These are phyloP conservation scores for Sarcodon aspratus DNA, from an alignment of 768 basidiomycete genomes.

Conservation along the genomic window DNA sequence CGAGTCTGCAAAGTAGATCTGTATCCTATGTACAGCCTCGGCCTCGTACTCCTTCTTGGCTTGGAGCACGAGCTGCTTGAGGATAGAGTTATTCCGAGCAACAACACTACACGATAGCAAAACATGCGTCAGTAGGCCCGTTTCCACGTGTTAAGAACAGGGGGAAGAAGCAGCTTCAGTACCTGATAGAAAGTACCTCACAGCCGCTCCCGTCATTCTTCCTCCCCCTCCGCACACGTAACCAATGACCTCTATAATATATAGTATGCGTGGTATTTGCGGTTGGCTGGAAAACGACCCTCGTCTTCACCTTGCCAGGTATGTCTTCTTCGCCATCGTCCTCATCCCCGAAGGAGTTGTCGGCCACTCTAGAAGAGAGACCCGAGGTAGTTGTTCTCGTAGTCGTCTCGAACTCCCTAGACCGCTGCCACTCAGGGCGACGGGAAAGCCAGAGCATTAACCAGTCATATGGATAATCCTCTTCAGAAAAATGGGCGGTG, in stretches of 20 bases:
- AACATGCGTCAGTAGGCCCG: neutral
- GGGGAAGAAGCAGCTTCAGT: constrained; percentile 7
- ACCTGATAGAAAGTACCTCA: constrained; percentile 73
- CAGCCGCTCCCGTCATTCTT: constrained; percentile 60
- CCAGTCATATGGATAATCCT: constrained; percentile 88
- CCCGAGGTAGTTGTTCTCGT: constrained; percentile 61
- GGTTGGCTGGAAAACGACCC: constrained; percentile 83
- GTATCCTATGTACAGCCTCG: constrained; percentile 76
- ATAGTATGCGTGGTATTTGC: constrained; percentile 85
- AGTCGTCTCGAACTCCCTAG: constrained; percentile 82
- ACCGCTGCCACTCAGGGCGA: constrained; percentile 81
- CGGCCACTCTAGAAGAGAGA: constrained; percentile 33
- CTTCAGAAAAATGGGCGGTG: constrained; percentile 83
- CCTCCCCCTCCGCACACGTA: constrained; percentile 59
- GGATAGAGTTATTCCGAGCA: constrained; percentile 70
- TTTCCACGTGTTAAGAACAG: constrained; percentile 1
- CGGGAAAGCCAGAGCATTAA: constrained; percentile 85
- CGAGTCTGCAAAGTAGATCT: constrained; percentile 84
- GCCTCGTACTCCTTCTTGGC: constrained; percentile 88
- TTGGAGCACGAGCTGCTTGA: constrained; percentile 82
- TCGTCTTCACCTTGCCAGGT: constrained; percentile 60
- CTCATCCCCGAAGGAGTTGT: constrained; percentile 49
- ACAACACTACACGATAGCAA: constrained; percentile 45
- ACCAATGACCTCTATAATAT: constrained; percentile 77
- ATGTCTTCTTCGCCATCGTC: constrained; percentile 32